phyloP scores from a whole-genome alignment of 495 filamentous ascomycete species.

The Aspergillus nidulans region DNA sequence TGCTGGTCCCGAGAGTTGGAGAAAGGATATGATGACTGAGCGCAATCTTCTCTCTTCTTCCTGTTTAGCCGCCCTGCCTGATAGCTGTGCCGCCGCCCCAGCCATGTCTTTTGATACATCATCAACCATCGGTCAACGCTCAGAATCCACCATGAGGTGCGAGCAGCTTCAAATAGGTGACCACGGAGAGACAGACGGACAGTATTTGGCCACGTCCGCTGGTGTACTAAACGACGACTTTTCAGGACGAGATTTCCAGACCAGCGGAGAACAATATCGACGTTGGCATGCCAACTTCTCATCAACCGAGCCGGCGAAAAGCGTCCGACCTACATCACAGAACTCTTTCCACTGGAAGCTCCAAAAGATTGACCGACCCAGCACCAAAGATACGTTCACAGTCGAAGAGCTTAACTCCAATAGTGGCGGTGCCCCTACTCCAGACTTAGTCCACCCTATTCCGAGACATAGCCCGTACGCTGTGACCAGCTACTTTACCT shows the following conservation, averaged over 20 bases:
- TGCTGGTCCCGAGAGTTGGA: conserved; percentile 6
- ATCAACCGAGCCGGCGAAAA: background rate
- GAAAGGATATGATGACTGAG: background rate
- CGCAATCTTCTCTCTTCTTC: conserved; percentile 2
- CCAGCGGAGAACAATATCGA: background rate
- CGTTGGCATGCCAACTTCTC: conserved; percentile 7
- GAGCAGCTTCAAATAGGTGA: conserved; percentile 1
- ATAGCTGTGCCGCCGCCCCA: background rate
- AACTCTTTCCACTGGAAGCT: background rate
- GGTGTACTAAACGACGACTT: conserved; percentile 5
- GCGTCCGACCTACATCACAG: conserved; percentile 6
- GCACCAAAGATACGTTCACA: background rate
- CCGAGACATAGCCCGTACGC: conserved; percentile 10
- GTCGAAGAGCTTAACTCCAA: background rate
- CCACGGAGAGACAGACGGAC: background rate
- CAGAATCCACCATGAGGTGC: background rate
- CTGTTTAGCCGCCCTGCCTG: background rate
- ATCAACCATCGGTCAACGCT: background rate
- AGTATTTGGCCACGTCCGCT: conserved; percentile 2
- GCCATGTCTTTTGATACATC: background rate
- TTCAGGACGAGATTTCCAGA: background rate
- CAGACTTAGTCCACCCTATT: conserved; percentile 11
- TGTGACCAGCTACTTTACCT: conserved; percentile 7
- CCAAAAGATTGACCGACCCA: background rate
- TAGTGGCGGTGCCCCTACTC: background rate